These are phyloP conservation scores for Sarocladiaceae sp. DNA, from an alignment of 2,329 filamentous ascomycete genomes.

Conservation along the genomic window DNA sequence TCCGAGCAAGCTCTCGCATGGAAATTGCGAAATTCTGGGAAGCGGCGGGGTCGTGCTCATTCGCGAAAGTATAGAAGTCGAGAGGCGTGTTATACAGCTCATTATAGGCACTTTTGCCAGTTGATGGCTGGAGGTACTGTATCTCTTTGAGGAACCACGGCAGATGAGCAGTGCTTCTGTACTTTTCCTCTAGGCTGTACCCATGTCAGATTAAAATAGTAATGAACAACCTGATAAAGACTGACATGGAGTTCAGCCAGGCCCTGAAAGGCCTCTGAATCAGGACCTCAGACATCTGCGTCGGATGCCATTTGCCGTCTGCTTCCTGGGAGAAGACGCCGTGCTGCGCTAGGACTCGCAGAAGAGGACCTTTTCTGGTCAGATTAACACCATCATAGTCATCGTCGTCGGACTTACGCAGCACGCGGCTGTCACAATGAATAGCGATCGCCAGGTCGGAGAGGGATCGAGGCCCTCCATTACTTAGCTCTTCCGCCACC, in stretches of 20 bases:
- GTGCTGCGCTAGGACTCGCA: neutral
- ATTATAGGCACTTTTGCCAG: neutral
- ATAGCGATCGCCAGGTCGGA: neutral
- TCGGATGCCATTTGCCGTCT: neutral
- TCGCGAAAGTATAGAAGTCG: neutral
- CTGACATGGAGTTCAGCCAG: constrained; percentile 1
- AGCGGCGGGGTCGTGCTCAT: neutral
- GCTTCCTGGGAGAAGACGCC: neutral
- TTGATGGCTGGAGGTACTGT: neutral
- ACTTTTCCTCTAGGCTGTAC: neutral
- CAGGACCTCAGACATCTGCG: neutral
- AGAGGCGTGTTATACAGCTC: neutral
- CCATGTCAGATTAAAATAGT: neutral
- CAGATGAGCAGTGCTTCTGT: neutral
- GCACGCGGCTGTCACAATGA: neutral
- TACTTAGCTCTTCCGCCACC: neutral
- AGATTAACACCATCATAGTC: neutral
- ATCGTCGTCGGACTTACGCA: neutral
- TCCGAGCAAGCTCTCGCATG: neutral
- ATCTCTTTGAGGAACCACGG: neutral
- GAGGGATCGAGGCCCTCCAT: neutral
- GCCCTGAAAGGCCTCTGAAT: neutral
- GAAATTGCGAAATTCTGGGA: neutral
- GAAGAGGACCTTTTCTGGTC: neutral
- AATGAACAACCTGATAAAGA: neutral